Evolutionary conservation across 441 rosid genomes (phyloP).

Genomic region (Gossypium davidsonii): DNA sequence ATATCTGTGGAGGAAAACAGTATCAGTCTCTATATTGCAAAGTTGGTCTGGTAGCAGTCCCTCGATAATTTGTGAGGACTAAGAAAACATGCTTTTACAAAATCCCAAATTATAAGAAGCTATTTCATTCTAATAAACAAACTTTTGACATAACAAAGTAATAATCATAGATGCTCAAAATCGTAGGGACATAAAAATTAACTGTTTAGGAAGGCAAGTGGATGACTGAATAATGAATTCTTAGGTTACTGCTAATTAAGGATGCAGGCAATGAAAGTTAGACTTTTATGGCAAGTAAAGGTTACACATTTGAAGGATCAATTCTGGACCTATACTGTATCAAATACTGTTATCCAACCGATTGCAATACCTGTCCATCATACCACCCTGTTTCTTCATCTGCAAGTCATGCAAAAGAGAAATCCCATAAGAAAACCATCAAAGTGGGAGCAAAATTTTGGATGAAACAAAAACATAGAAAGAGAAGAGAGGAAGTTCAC

Average conservation of each 20-base stretch:
- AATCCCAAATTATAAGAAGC: not conserved
- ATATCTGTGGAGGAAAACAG: constrained; percentile 40
- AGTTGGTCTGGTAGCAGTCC: no score
- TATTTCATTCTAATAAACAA: not conserved
- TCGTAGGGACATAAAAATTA: not conserved
- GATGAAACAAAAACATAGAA: not conserved
- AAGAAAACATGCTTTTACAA: not conserved
- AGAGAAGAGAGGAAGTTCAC: constrained; percentile 22
- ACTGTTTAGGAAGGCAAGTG: not conserved
- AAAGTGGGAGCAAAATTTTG: not conserved
- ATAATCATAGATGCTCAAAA: not conserved
- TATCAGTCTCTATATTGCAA: not conserved
- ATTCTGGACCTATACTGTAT: no score
- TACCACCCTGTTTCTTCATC: constrained; percentile 99
- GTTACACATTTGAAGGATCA: no score
- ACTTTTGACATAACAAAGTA: not conserved
- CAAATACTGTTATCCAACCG: no score
- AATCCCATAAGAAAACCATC: not conserved
- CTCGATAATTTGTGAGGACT: not conserved
- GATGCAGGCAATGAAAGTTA: not conserved
- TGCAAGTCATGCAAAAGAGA: constrained; percentile 22
- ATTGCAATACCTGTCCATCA: constrained; percentile 71
- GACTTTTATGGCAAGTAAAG: not conserved
- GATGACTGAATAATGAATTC: not conserved
- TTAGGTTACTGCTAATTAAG: not conserved